Percentiles rank a stretch among this genome's conserved stretches.
Evolutionary conservation across 2,329 filamentous ascomycete genomes (phyloP).

Genomic region (Teratosphaeria epicoccoides): DNA sequence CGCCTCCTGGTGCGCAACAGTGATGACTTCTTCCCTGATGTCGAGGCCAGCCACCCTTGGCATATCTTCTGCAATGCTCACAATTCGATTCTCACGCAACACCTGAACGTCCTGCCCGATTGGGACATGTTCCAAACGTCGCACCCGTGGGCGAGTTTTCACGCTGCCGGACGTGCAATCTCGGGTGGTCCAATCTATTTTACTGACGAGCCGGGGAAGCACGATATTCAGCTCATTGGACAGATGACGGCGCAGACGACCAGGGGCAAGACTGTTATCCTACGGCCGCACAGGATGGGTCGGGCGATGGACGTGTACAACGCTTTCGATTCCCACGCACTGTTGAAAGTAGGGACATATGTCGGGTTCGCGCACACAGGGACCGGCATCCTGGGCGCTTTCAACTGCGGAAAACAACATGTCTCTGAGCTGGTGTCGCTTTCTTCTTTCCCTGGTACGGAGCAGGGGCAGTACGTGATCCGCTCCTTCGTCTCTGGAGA

Average conservation of each 20-base stretch:
- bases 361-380: constrained; percentile 59
- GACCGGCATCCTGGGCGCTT: constrained; percentile 68
- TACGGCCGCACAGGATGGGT: constrained; percentile 66
- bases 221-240: constrained; percentile 62
- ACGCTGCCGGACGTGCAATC: constrained; percentile 80
- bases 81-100: constrained; percentile 70
- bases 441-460: constrained; percentile 60
- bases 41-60: constrained; percentile 76
- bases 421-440: constrained; percentile 62
- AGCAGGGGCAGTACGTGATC: constrained; percentile 56
- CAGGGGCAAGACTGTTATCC: constrained; percentile 63
- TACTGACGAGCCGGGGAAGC: constrained; percentile 75
- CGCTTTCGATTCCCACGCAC: constrained; percentile 57
- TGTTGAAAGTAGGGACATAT: constrained; percentile 72
- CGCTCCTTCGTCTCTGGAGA: constrained; percentile 59
- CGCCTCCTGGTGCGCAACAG: constrained; percentile 72
- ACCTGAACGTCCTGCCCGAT: constrained; percentile 79
- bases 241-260: constrained; percentile 72
- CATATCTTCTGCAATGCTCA: constrained; percentile 92
- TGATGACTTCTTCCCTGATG: constrained; percentile 81
- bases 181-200: constrained; percentile 91
- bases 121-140: constrained; percentile 66
- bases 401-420: constrained; percentile 60
- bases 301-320: constrained; percentile 64
- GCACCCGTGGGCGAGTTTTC: constrained; percentile 65